A percentile compares a stretch with the other conserved stretches of the same genome.
Evolutionary conservation across 768 basidiomycete species (phyloP).

Genomic region (Hericium coralloides): DNA sequence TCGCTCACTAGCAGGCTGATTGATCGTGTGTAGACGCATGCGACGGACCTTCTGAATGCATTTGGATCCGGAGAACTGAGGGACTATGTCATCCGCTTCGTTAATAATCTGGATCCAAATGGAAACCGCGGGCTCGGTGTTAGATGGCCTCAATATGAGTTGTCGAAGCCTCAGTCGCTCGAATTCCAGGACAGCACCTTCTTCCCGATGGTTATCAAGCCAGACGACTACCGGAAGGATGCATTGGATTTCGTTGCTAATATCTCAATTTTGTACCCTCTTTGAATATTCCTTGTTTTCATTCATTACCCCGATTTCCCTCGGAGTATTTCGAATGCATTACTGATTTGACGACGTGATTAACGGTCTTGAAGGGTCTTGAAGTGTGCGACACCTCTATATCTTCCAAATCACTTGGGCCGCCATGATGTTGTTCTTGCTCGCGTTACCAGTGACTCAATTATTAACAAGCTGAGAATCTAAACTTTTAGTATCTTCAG

Average conservation of each 20-base stretch:
- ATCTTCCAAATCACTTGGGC: too few species aligned
- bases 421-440: too few species aligned
- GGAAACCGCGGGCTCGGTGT: constrained; percentile 9
- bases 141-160: constrained; percentile 18
- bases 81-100: constrained; percentile 24
- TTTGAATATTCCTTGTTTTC: background rate
- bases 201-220: constrained; percentile 6
- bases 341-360: too few species aligned
- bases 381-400: too few species aligned
- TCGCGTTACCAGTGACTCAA: too few species aligned
- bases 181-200: constrained; percentile 11
- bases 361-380: too few species aligned
- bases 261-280: constrained; percentile 13
- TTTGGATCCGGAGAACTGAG: constrained; percentile 17
- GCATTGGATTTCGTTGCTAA: constrained; percentile 9
- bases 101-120: constrained; percentile 22
- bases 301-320: too few species aligned
- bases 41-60: constrained; percentile 17
- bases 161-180: constrained; percentile 6
- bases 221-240: constrained; percentile 13
- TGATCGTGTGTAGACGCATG: constrained; percentile 10
- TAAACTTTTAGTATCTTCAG: too few species aligned
- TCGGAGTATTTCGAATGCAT: too few species aligned
- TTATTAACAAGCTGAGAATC: too few species aligned
- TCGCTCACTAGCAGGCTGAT: background rate